These are phyloP conservation scores for Tagetes patula DNA, from an alignment of 129 eudicot species.

Conservation along the genomic window DNA sequence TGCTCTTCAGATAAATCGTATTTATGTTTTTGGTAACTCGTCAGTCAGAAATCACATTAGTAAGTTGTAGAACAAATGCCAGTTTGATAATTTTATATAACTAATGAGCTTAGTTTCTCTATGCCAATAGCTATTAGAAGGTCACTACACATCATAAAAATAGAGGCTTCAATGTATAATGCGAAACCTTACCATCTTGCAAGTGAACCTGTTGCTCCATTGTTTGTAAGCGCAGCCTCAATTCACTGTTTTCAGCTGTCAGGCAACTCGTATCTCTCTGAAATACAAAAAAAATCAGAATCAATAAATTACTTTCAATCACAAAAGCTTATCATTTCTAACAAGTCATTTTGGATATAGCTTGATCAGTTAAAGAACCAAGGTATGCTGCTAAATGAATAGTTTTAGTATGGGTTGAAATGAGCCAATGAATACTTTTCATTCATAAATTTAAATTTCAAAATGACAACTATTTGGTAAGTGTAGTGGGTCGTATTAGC, in stretches of 20 bases:
- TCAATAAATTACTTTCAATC: not conserved
- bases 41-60: not conserved
- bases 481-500: too few species aligned
- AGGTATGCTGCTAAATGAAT: not conserved
- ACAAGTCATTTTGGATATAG: not conserved
- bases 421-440: not conserved
- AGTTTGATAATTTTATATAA: not conserved
- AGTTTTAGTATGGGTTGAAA: not conserved
- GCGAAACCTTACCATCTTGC: slow-evolving; percentile 63
- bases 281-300: not conserved
- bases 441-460: not conserved
- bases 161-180: not conserved
- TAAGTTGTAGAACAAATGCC: too few species aligned
- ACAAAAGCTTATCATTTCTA: not conserved
- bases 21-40: not conserved
- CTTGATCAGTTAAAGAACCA: not conserved
- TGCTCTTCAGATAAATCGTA: not conserved
- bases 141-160: slow-evolving; percentile 13
- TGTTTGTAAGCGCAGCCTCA: slow-evolving; percentile 76
- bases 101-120: slow-evolving; percentile 7
- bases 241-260: slow-evolving; percentile 71
- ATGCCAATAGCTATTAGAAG: slow-evolving; percentile 11
- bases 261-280: slow-evolving; percentile 76
- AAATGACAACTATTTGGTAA: not conserved
- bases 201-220: slow-evolving; percentile 84